Evolutionary conservation across 805 yeast species (phyloP), one percentile per base, ranked within the genome.

Genomic region (Pichia californica): DNA sequence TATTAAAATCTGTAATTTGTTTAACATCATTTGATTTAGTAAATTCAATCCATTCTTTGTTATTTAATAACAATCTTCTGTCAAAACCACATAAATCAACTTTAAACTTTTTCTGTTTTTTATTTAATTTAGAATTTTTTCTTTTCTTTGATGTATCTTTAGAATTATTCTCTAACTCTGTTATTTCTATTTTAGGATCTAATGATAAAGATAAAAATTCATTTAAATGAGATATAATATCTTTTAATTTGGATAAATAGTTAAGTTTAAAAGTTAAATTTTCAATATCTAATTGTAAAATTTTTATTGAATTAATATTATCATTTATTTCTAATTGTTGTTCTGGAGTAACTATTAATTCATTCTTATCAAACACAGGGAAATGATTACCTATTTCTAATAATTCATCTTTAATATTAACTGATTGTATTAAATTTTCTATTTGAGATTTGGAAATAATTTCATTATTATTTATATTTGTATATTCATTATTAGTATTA

Each of bases 1-100:
- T 34, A 4, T 36, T 25, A 28, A 49, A 50, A 8, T 30, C 34
- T 16, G 47, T 28, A 9, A 53, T 7, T n/a, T 30, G 19, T 3
- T 38, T 21, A 26, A 44, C 50, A 13, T 41, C 51, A 2, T 51
- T 51, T 3, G 52, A 33, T 4, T 46, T 32, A 5, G 37, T 39
- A 32, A 52, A 57, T 1, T 43, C 40, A 6, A 15, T 7, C 66
- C 66, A 63, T 21, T 52, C 46, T 4, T 31, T 30, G 14, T 52
- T 54, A n/a, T 38, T 31, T 7, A 54, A 36, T n/a, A 44, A 32
- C 19, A 62, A 42, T 14, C 44, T 34, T 6, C 45, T 23, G 44
- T 76, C 76, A 54, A 66, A 79, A 10, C 79, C 79, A 58, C 85
- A 79, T 4, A 78, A 59, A 32, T 77, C 82, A 21, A 68, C 45